Base-by-base conservation (phyloP, 2,329 filamentous ascomycete species). In the Curvularia sp. region DNA sequence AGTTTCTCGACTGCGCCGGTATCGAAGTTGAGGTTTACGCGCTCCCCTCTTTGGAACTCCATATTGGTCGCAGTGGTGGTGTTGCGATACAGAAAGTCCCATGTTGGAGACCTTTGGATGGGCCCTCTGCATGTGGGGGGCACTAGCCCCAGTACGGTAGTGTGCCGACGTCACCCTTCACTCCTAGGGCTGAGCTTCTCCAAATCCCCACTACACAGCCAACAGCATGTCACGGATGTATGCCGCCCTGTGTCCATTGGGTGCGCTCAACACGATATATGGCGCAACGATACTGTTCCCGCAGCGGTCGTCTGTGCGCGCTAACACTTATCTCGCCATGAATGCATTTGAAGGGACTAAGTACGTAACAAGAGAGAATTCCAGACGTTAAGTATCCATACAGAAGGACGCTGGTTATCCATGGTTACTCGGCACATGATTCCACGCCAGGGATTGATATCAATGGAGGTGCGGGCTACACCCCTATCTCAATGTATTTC, bases 21-120 rank as follows among this genome's bases (percentile, higher is more conserved):
- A 32, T 85, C 85, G 27, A 89, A 78, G 67, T 88, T 82, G 18
- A 89, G 72, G 27, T 83, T 78, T 63, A 90, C 88, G 50, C 85
- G 82, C 66, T 89, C 83, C 42, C 88, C 87, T 57, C 81, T 79
- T 78, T 80, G 82, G 41, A 74, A 85, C 80, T 74, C 62, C 75
- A 77, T 78, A 57, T 46, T 65, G 54, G 41, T 42, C 38, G 34
- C 28, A 53, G 43, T 54, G 52, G 53, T 55, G 48, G 34, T 42
- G 55, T 55, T 28, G 34, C 23, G 52, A 39, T 34, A 27, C 32
- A 38, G 18, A 34, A 59, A 21, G 56, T 34, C 41, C 21, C 28
- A 12, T 36, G 25, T 38, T 34, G 32, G 49, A 47, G 38, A 27
- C 49, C 54, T 36, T 36, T 49, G 46, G 50, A 41, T 39, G 52